These are phyloP conservation scores for Trametes sp. DNA, from an alignment of 1,284 basidiomycete genomes.

Conservation along the genomic window DNA sequence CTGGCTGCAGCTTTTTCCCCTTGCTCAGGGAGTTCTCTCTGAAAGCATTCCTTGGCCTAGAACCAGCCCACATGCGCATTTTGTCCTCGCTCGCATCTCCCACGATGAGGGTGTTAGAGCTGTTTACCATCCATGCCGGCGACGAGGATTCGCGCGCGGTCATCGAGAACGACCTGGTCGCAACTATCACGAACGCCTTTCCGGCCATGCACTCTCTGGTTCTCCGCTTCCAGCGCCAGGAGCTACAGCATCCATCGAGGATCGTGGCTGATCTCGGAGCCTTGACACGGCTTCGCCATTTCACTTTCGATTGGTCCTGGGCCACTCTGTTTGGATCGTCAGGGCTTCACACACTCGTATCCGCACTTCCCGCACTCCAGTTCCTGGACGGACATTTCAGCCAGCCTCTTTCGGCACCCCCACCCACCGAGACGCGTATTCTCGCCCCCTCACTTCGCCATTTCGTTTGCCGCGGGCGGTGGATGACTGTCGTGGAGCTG, in stretches of 20 bases:
- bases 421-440: neutral
- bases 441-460: neutral
- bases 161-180: too few species aligned
- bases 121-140: too few species aligned
- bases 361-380: neutral
- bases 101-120: too few species aligned
- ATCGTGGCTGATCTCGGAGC: too few species aligned
- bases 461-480: neutral
- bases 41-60: neutral
- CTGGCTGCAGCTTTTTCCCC: neutral
- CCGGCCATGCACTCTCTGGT: too few species aligned
- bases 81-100: neutral
- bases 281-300: too few species aligned
- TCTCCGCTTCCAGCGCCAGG: too few species aligned
- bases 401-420: neutral
- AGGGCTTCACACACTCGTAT: neutral
- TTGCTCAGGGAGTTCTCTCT: neutral
- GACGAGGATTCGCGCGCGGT: too few species aligned
- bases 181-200: too few species aligned
- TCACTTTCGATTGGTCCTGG: too few species aligned
- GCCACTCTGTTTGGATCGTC: too few species aligned
- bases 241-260: too few species aligned
- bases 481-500: neutral
- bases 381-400: neutral
- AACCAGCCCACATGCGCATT: neutral